phyloP scores from a whole-genome alignment of 129 eudicot genomes.

The Saussurea involucrata region DNA sequence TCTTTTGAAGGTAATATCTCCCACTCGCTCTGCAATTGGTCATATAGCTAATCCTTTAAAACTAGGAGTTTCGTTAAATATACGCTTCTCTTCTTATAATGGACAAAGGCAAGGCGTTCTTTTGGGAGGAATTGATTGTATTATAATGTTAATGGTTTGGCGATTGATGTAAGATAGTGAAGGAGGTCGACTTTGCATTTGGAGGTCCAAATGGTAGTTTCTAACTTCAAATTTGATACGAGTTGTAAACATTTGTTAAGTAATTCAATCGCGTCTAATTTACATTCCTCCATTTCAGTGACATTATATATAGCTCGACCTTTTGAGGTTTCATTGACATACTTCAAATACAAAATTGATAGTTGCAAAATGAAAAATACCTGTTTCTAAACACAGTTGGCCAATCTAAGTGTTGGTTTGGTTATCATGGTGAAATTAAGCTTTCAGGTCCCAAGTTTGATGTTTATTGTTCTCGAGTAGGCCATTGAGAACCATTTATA shows the following conservation, averaged over 20 bases:
- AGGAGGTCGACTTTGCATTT: neutral
- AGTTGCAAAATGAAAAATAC: neutral
- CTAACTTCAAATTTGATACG: neutral
- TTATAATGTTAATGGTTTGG: neutral
- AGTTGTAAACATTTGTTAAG: neutral
- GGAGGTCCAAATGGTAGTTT: neutral
- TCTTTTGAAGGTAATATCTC: slow-evolving; percentile 52
- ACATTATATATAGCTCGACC: neutral
- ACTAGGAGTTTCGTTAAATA: neutral
- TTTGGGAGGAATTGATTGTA: neutral
- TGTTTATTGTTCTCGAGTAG: neutral
- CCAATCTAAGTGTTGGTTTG: neutral
- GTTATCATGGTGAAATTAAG: neutral
- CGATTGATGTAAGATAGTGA: neutral
- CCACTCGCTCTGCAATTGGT: neutral
- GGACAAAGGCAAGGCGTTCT: neutral
- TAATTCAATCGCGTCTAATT: neutral
- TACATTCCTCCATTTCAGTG: neutral
- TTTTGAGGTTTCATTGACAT: neutral
- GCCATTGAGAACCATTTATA: neutral
- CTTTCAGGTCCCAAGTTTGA: slow-evolving; percentile 19
- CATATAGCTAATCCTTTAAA: neutral
- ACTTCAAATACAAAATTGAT: neutral
- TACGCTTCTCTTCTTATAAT: neutral
- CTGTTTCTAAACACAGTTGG: neutral